Evolutionary conservation across 169 alveolate genomes (phyloP), one percentile per base, ranked within the genome.

Genomic region (Nephromyces sp.): DNA sequence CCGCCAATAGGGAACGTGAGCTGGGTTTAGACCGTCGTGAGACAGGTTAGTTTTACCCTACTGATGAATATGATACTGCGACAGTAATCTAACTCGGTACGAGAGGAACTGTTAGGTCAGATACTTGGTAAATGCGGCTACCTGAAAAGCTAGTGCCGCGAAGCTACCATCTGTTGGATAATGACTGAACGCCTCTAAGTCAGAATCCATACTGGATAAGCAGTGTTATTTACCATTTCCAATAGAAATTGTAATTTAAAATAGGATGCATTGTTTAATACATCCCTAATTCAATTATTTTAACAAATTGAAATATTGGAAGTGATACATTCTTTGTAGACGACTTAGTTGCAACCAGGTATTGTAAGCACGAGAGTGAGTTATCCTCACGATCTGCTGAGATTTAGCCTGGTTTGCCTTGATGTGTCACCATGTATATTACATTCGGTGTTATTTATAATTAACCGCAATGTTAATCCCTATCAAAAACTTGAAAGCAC

Each of bases 11-110:
- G 73, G 73, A 57, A 72, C 83, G 74, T 74, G 84, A 80, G 83
- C 87, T 85, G 82, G 84, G 86, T 81, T 86, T 81, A 90, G 94
- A 85, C 94, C 92, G 89, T 89, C 92, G 93, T 87, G 95, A 90
- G 93, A 87, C 93, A 90, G 94, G 92, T 87, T 90, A 84, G 93
- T 88, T 89, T 90, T 90, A 90, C 91, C 93, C 92, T 84, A 88
- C 92, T 84, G 92, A 85, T 82, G 84, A 84, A 74, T 66, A 63
- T 21, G 85, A 74, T 78, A 62, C 80, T 80, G 89, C 83, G 85
- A 80, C 87, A 83, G 89, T 70, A 72, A 67, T 70, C 74, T 68
- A 74, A 66, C 72, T 74, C 68, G 66, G 69, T 74, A 80, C 73
- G 77, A 77, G 84, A 77, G 79, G 79, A 71, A 71, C 84, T 68